Base-by-base conservation (phyloP, 2,329 filamentous ascomycete species). In the Beauveria scarabaeidicola region DNA sequence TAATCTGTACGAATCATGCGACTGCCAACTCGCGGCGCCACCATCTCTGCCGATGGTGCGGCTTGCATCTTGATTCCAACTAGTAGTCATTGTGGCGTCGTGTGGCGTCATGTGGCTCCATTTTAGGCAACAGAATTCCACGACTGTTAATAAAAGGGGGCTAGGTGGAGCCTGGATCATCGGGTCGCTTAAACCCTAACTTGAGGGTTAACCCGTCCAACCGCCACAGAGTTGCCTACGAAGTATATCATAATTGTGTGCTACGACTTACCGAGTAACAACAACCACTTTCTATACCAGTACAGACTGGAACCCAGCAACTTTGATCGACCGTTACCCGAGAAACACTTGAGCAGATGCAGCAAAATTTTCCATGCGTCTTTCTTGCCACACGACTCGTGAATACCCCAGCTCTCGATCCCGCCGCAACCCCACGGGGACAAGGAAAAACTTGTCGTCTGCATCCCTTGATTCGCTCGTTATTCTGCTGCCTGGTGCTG, bases 91-190 rank as follows among this genome's bases (percentile, higher is more conserved):
- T 43, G 36, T 51, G 55, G 25, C 55, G 36, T 58, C 5, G 10
- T 17, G 10, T 25, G 11, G 17, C 8, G 32, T 36, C 13, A 23
- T 17, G 23, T 29, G 29, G 17, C 10, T 46, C 46, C 46, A 58
- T 36, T 43, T 51, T 47, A 58, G 55, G 55, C 55, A 58, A 23
- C 47, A 58, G 55, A 44, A 58, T 58, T 58, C 46, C 27, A 32
- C 3, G 3, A n/a, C 5, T 27, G 32, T 7, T 58, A 46, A 58
- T 29, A 38, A 17, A 32, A 8, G 1, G 7, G 13, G 17, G 15
- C 10, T 1, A 15, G 5, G 17, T 17, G 38, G 52, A 19, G 15
- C 10, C 50, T 38, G 50, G n/a, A 23, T 52, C 50, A 15, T 38
- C 32, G 15, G 13, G 50, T 40, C n/a, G n/a, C n/a, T n/a, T n/a